Evolutionary conservation across 257 asterid species (phyloP), one percentile per base, ranked within the genome.

Genomic region (Ligustrum vulgare): DNA sequence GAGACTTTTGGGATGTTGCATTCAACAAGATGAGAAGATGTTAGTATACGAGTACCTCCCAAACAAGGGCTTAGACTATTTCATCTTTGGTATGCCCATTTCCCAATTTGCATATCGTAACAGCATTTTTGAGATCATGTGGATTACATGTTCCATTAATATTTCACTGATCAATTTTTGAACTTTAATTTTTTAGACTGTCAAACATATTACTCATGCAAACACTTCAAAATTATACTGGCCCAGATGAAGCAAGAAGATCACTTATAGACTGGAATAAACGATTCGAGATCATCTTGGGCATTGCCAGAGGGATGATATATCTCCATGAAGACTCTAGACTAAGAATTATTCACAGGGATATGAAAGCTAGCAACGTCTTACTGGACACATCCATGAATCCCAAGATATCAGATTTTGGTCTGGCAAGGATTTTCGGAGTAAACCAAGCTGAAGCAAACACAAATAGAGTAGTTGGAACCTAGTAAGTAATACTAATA

Each of bases 241-340:
- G 2, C 45, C 2, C 84, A 90, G 96, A 82, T 78, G 82, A 87
- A 72, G 82, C 80, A 16, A 84, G 37, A 47, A 83, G 94, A 39
- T 56, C 86, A 28, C 41, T 83, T 74, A 89, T 91, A 0, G 80
- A 86, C 35, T 91, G 96, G 96, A 77, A 72, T 73, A 86, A 18
- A 67, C 89, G 94, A 39, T 91, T 86, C 84, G 78, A 82, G 82
- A 91, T 91, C 74, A 86, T 91, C 45, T 84, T 88, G 35, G 96
- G 94, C 51, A 80, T 89, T 34, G 89, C 91, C 2, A 75, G 96
- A 69, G 94, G 94, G 41, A 86, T 90, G 76, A 83, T 90, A 3
- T 90, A 90, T 78, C 91, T 90, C 28, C 96, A 90, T 72, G 94
- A 90, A 75, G 96, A 90, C 75, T 90, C 96, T 16, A 87, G 96